Evolutionary conservation across 192 early-diverging fungal genomes (phyloP).

Genomic region (Coemansia sp.): DNA sequence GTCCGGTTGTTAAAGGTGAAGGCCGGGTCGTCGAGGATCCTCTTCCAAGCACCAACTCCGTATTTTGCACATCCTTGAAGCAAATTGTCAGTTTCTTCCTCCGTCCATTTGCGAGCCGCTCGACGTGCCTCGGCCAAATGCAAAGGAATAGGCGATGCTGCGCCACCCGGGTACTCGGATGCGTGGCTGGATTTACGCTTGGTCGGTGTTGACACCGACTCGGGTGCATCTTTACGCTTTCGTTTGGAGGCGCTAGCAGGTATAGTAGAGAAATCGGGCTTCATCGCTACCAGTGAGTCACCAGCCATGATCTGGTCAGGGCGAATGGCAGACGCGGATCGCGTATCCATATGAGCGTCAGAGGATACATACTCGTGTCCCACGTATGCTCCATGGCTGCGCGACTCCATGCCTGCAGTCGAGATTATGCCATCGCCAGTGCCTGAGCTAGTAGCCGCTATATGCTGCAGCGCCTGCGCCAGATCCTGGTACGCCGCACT

Average conservation of each 20-base stretch:
- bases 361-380: background rate
- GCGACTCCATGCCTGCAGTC: constrained; percentile 5
- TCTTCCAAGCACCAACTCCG: constrained; percentile 59
- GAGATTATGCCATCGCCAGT: constrained; percentile 16
- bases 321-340: constrained; percentile 16
- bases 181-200: constrained; percentile 41
- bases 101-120: constrained; percentile 55
- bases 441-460: constrained; percentile 35
- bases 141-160: background rate
- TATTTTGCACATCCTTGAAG: constrained; percentile 51
- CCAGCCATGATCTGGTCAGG: constrained; percentile 28
- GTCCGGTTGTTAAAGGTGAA: constrained; percentile 57
- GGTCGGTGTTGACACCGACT: constrained; percentile 18
- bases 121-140: constrained; percentile 32
- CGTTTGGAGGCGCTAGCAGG: constrained; percentile 30
- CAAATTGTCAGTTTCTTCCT: constrained; percentile 51
- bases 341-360: constrained; percentile 6
- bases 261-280: background rate
- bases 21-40: constrained; percentile 49
- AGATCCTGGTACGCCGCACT: constrained; percentile 45
- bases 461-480: constrained; percentile 52
- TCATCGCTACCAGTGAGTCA: constrained; percentile 8
- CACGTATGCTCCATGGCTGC: constrained; percentile 2
- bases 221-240: constrained; percentile 31
- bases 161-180: constrained; percentile 12